These are phyloP conservation scores for Cyberlindnera bimundalis DNA, from an alignment of 805 yeast species.

Conservation along the genomic window DNA sequence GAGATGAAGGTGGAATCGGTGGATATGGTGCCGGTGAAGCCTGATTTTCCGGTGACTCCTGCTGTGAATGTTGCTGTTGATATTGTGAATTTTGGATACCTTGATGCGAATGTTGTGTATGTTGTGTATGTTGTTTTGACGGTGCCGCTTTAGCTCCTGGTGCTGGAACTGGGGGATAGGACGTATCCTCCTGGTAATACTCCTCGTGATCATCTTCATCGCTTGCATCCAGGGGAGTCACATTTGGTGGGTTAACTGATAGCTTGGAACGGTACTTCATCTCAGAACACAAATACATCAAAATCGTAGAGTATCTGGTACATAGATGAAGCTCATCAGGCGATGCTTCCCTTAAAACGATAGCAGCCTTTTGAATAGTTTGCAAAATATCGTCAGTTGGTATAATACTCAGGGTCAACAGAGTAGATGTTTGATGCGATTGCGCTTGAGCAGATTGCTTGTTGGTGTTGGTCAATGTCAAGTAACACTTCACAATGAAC, in stretches of 20 bases:
- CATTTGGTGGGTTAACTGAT: conserved; percentile 27
- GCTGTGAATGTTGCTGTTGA: too few relatives aligned
- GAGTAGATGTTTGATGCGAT: conserved; percentile 42
- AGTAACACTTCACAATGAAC: conserved; percentile 80
- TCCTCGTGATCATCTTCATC: conserved; percentile 20
- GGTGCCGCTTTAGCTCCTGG: conserved; percentile 3
- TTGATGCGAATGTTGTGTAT: too few relatives aligned
- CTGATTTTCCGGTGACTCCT: background rate
- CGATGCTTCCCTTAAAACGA: conserved; percentile 72
- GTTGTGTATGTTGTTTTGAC: too few relatives aligned
- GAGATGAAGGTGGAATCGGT: conserved; percentile 12
- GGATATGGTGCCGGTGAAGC: conserved; percentile 9
- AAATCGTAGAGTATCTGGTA: conserved; percentile 70
- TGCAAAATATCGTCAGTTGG: conserved; percentile 68
- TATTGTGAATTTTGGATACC: too few relatives aligned
- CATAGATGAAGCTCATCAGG: conserved; percentile 89
- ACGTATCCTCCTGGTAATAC: background rate
- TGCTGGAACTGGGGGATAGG: conserved; percentile 4
- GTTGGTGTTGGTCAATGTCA: conserved; percentile 46
- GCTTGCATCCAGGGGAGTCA: conserved; percentile 22
- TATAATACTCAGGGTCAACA: conserved; percentile 54
- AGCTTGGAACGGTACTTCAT: conserved; percentile 49
- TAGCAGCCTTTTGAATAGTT: conserved; percentile 68
- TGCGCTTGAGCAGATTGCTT: conserved; percentile 33
- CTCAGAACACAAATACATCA: conserved; percentile 73